A percentile compares a stretch with the other conserved stretches of the same genome.
phyloP scores from a whole-genome alignment of 2,329 filamentous ascomycete species.

The Escovopsis sp. region DNA sequence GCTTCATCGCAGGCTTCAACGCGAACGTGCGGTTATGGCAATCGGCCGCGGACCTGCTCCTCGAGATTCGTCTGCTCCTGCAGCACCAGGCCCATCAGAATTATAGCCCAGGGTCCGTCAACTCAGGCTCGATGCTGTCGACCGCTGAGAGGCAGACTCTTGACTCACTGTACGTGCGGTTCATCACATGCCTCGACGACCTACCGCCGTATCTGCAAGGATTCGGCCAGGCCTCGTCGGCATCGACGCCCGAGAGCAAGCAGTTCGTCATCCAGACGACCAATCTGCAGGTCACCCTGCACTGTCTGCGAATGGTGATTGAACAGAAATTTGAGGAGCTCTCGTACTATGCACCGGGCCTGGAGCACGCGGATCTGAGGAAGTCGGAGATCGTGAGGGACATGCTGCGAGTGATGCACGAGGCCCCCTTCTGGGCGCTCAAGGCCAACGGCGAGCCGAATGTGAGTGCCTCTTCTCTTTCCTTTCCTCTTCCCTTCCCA shows the following conservation, averaged over 20 bases:
- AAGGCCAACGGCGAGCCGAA: constrained; percentile 25
- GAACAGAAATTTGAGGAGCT: constrained; percentile 20
- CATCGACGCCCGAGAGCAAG: constrained; percentile 11
- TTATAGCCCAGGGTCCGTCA: not conserved
- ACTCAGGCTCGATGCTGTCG: constrained; percentile 5
- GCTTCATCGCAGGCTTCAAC: constrained; percentile 25
- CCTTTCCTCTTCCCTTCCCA: not conserved
- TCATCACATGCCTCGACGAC: constrained; percentile 25
- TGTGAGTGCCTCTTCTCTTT: constrained; percentile 11
- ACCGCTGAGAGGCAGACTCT: constrained; percentile 16
- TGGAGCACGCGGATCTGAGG: constrained; percentile 17
- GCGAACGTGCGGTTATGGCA: constrained; percentile 26
- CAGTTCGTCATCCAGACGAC: constrained; percentile 24
- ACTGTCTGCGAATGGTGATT: constrained; percentile 27
- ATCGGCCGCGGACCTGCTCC: constrained; percentile 22
- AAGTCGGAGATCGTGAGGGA: constrained; percentile 29
- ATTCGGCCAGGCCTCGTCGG: constrained; percentile 9
- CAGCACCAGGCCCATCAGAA: constrained; percentile 11
- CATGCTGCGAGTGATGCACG: constrained; percentile 24
- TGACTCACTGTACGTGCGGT: constrained; percentile 21
- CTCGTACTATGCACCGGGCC: constrained; percentile 14
- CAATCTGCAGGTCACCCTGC: constrained; percentile 24
- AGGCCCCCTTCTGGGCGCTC: constrained; percentile 26
- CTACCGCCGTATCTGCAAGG: constrained; percentile 21
- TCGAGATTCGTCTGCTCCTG: constrained; percentile 20